Conservation (phyloP, 768 basidiomycete species). For the Phallus indusiatus region DNA sequence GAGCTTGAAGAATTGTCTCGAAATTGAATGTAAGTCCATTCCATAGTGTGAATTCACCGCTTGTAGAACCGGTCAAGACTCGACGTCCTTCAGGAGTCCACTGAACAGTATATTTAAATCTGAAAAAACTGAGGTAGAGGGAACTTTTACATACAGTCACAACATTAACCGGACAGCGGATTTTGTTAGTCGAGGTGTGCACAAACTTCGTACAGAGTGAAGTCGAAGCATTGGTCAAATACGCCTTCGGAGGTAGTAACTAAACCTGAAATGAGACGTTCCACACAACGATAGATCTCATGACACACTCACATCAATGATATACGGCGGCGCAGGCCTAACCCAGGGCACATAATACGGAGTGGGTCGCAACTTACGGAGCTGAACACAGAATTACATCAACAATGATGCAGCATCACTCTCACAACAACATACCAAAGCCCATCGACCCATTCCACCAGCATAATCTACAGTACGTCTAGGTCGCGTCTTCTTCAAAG, state of each 20-base stretch:
- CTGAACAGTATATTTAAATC: constrained; percentile 30
- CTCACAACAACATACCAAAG: constrained; percentile 46
- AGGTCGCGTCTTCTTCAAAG: constrained; percentile 85
- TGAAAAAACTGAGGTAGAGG: neutral
- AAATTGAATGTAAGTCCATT: constrained; percentile 99
- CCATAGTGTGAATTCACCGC: constrained; percentile 98
- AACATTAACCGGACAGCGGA: constrained; percentile 92
- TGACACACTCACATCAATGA: constrained; percentile 62
- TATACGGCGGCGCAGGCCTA: constrained; percentile 78
- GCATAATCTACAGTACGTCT: constrained; percentile 92
- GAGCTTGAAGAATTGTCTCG: constrained; percentile 98
- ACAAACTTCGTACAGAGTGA: constrained; percentile 96
- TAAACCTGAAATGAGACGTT: constrained; percentile 27
- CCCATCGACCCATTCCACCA: constrained; percentile 81
- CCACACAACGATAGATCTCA: constrained; percentile 20
- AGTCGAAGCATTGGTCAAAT: constrained; percentile 83
- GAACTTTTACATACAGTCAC: constrained; percentile 59
- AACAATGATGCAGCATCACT: constrained; percentile 6
- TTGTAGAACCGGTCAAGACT: constrained; percentile 88
- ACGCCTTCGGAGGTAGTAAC: constrained; percentile 92
- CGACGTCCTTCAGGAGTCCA: constrained; percentile 97
- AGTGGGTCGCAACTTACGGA: constrained; percentile 72
- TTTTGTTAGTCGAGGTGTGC: constrained; percentile 98
- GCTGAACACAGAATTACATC: constrained; percentile 27
- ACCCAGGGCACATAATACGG: constrained; percentile 66